Percentiles rank a stretch among this genome's conserved stretches.
Conservation (phyloP, 2,329 filamentous ascomycete species). For the Elsinoe arachidis region DNA sequence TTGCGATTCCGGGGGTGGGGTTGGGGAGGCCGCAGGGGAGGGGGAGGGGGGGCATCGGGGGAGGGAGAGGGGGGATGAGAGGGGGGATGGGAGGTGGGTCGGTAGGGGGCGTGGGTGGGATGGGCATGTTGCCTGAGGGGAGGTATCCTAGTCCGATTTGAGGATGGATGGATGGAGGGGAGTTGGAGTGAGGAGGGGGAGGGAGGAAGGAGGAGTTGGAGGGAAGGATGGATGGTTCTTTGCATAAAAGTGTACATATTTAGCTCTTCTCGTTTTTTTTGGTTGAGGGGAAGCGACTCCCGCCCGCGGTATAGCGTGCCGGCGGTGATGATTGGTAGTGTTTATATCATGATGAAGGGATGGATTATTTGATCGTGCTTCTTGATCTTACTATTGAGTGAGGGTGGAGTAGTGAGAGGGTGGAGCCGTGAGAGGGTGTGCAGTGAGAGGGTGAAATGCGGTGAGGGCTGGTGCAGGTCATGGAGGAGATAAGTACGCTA, state of each 20-base stretch:
- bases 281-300: background rate
- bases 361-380: too few relatives aligned
- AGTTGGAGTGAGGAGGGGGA: background rate
- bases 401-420: too few relatives aligned
- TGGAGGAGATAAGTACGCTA: too few relatives aligned
- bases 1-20: conserved; percentile 54
- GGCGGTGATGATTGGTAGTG: background rate
- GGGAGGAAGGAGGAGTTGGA: background rate
- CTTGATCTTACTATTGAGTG: too few relatives aligned
- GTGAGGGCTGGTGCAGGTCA: too few relatives aligned
- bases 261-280: background rate
- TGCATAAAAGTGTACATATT: conserved; percentile 9
- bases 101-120: conserved; percentile 18
- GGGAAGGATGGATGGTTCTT: background rate
- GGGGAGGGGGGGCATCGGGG: conserved; percentile 23
- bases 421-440: too few relatives aligned
- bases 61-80: conserved; percentile 26
- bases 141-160: conserved; percentile 13
- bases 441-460: too few relatives aligned
- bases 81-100: conserved; percentile 21
- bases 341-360: background rate
- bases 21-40: conserved; percentile 25
- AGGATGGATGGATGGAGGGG: background rate
- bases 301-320: background rate
- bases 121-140: conserved; percentile 11